Conservation (phyloP, 208 protist genomes). For the Naegleria gruberi region DNA sequence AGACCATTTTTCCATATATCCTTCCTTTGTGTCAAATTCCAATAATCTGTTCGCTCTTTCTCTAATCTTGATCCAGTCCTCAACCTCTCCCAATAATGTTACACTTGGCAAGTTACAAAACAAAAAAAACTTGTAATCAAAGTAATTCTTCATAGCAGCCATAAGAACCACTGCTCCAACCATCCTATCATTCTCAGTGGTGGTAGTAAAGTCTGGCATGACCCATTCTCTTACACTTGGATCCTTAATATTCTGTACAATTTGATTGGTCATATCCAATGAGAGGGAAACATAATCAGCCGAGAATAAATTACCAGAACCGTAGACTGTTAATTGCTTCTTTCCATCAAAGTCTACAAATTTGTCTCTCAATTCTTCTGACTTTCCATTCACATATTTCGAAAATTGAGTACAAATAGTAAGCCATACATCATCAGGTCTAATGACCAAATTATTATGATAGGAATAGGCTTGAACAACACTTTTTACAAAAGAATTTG, state of each 20-base stretch:
- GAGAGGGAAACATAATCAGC: not conserved
- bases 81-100: not conserved
- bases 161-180: not conserved
- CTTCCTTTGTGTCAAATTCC: not conserved
- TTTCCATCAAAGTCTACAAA: not conserved
- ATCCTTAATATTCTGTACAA: not conserved
- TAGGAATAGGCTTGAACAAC: not conserved
- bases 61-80: not conserved
- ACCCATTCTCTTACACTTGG: not conserved
- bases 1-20: not conserved
- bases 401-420: not conserved
- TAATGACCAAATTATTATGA: not conserved
- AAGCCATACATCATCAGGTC: constrained; percentile 18
- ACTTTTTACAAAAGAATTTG: too few species aligned
- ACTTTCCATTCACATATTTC: constrained; percentile 3
- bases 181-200: not conserved
- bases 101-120: not conserved
- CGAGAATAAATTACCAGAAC: not conserved
- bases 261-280: not conserved
- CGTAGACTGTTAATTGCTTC: not conserved
- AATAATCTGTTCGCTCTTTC: not conserved
- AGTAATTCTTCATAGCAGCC: not conserved
- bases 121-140: not conserved
- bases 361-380: not conserved
- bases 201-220: not conserved